Evolutionary conservation across 352 stramenopile genomes (phyloP).

Genomic region (Phytophthora multivora): DNA sequence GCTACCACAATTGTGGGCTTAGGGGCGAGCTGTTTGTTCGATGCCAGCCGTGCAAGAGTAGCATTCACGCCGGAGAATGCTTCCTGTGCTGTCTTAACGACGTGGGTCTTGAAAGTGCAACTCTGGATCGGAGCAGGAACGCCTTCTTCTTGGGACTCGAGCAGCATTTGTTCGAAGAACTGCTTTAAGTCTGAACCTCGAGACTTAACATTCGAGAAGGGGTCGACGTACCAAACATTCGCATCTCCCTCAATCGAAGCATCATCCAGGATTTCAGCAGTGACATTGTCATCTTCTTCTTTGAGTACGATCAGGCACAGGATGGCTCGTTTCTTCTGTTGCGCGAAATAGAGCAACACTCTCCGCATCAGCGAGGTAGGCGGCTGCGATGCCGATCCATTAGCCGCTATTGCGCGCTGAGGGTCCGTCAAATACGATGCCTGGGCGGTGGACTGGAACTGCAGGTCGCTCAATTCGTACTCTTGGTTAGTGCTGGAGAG

Average conservation of each 20-base stretch:
- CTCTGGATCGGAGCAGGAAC: slow-evolving; percentile 39
- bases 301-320: slow-evolving; percentile 54
- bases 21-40: slow-evolving; percentile 75
- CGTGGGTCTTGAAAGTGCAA: slow-evolving; percentile 64
- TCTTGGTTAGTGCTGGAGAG: slow-evolving; percentile 48
- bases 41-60: slow-evolving; percentile 78
- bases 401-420: slow-evolving; percentile 15
- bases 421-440: slow-evolving; percentile 65
- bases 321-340: slow-evolving; percentile 71
- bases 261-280: slow-evolving; percentile 3
- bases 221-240: slow-evolving; percentile 72
- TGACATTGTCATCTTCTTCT: slow-evolving; percentile 38
- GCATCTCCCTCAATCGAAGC: slow-evolving; percentile 46
- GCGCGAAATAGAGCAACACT: slow-evolving; percentile 73
- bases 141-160: slow-evolving; percentile 44
- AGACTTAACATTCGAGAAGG: slow-evolving; percentile 59
- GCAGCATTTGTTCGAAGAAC: slow-evolving; percentile 56
- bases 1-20: slow-evolving; percentile 91
- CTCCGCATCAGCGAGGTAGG: slow-evolving; percentile 47
- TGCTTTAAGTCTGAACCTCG: slow-evolving; percentile 55
- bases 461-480: slow-evolving; percentile 72
- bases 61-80: slow-evolving; percentile 90
- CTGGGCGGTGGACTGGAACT: slow-evolving; percentile 74
- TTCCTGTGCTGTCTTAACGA: slow-evolving; percentile 79
- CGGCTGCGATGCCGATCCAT: neutral